Conservation (phyloP, 306 rosid genomes). For the Abrus pulchellus region DNA sequence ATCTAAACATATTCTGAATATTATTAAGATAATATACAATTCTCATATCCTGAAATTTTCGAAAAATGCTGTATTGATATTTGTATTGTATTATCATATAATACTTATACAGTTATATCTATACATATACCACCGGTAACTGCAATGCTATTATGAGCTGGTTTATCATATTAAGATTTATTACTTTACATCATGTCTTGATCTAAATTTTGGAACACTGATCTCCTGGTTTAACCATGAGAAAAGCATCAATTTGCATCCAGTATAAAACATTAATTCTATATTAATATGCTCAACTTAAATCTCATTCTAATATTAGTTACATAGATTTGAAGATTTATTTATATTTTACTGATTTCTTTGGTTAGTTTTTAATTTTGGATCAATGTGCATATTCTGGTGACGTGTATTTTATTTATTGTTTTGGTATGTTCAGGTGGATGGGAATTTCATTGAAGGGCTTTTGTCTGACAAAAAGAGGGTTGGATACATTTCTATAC, state of each 20-base stretch:
- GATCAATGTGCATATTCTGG: conserved; percentile 26
- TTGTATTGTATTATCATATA: background rate
- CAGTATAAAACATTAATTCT: background rate
- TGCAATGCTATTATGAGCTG: background rate
- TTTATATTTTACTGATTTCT: conserved; percentile 15
- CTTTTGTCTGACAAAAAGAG: conserved; percentile 54
- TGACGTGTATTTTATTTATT: conserved; percentile 18
- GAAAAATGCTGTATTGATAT: background rate
- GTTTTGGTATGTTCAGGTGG: conserved; percentile 63
- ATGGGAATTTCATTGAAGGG: conserved; percentile 67
- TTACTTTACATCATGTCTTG: background rate
- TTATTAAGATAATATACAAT: background rate
- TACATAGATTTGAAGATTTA: conserved; percentile 13
- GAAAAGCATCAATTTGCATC: background rate
- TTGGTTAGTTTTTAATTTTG: conserved; percentile 6
- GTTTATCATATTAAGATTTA: background rate
- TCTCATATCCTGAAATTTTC: background rate
- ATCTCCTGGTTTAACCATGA: background rate
- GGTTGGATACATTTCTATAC: conserved; percentile 59
- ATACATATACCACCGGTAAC: background rate
- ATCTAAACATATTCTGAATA: background rate
- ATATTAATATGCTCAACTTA: background rate
- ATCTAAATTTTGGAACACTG: background rate
- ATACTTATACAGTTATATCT: background rate
- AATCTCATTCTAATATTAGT: background rate